Base-by-base conservation (phyloP, 2,329 filamentous ascomycete genomes). In the Penicillium sp. region DNA sequence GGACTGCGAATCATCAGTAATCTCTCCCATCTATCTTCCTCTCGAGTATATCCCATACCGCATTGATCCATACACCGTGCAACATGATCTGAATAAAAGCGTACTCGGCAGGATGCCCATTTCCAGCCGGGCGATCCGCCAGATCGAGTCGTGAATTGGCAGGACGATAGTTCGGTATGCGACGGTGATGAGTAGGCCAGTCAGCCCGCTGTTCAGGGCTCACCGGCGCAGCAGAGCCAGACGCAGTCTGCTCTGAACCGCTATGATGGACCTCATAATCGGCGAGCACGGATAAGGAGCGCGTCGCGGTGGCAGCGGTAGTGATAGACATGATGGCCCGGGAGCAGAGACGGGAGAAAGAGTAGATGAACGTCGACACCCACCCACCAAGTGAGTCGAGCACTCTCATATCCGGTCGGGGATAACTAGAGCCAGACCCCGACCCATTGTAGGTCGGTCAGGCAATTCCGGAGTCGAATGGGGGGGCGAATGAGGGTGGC, bases 71-170 rank as follows among this genome's bases (percentile, higher is more conserved):
- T 13, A 81, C 76, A 6, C 79, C 82, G 31, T 75, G 76, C 60
- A 84, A 81, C 82, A 85, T 84, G 0, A 80, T 69, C 19, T 73
- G 68, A 18, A 85, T 74, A 64, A 85, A 84, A 6, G 73, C 74
- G 43, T 70, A 69, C 66, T 85, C 83, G 6, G 74, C 70, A 1
- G 61, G 63, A 64, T 78, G 82, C n/a, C 67, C 43, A n/a, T 54
- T 68, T 40, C 79, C 81, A 0, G 76, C 75, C 3, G 79, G 72
- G n/a, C 82, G 67, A 52, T 79, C 70, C 3, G 66, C 71, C 50
- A 75, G 70, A 60, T 81, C 75, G 6, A 82, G 67, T 39, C 78
- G 65, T 3, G 70, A 73, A 55, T 83, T 80, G 0, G 80, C 68
- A 0, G 81, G 81, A 13, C 81, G 73, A 61, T 82, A 79, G 1